A percentile compares a stretch with the other conserved stretches of the same genome.
phyloP scores from a whole-genome alignment of 225 moss, liverwort and hornwort genomes.

The Climacium dendroides region DNA sequence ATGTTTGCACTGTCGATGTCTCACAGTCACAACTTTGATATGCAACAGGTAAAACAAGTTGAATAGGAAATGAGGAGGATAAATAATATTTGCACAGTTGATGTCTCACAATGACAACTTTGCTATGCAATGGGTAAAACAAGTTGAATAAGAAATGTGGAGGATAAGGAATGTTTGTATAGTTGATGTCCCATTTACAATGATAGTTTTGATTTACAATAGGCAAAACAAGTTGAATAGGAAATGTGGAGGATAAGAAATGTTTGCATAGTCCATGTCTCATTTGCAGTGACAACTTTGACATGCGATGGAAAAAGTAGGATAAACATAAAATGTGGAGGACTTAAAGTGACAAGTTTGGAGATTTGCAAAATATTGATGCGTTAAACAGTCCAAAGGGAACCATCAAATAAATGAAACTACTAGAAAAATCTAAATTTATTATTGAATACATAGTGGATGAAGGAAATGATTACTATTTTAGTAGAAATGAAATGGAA shows the following conservation, averaged over 20 bases:
- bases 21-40: fast-evolving
- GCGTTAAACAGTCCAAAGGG: fast-evolving
- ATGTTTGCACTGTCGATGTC: background rate
- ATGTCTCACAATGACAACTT: no score
- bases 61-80: fast-evolving
- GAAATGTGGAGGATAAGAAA: background rate
- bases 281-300: fast-evolving
- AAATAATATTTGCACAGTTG: background rate
- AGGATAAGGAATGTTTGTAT: no score
- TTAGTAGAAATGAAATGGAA: background rate
- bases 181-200: background rate
- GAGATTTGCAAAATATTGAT: background rate
- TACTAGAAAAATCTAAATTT: background rate
- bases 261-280: background rate
- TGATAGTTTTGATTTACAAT: background rate
- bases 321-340: no score
- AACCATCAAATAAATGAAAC: background rate
- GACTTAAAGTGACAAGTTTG: fast-evolving
- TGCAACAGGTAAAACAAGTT: no score
- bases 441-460: background rate
- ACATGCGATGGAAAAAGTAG: no score
- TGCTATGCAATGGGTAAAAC: no score
- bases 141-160: no score
- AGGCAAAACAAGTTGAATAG: background rate
- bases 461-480: fast-evolving